phyloP scores from a whole-genome alignment of 192 early-diverging fungal genomes.

The Diversispora epigaea region DNA sequence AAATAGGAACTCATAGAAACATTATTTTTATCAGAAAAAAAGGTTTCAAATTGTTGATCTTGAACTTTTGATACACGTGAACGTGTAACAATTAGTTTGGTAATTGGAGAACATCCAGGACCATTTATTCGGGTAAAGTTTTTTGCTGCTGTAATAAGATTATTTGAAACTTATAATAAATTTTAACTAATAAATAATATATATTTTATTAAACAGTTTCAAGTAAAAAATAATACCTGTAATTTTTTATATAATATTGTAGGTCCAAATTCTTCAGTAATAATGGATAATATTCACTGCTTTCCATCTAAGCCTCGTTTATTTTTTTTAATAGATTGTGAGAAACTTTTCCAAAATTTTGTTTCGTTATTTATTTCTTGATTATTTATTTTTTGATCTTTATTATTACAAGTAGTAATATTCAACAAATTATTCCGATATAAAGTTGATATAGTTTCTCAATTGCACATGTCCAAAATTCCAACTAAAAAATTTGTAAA shows the following conservation, averaged over 20 bases:
- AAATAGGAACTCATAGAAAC: slow-evolving; percentile 2
- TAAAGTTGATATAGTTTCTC: not conserved
- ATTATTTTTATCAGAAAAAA: slow-evolving; percentile 6
- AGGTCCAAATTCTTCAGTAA: not conserved
- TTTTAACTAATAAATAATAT: too few relatives aligned
- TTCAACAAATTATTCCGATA: not conserved
- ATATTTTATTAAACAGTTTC: too few relatives aligned
- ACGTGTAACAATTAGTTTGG: not conserved
- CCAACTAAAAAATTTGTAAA: not conserved
- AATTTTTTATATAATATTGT: not conserved
- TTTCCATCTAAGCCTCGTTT: not conserved
- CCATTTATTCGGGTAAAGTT: not conserved
- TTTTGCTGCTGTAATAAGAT: not conserved
- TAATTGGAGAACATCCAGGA: not conserved
- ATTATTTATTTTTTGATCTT: too few relatives aligned
- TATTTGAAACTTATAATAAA: not conserved
- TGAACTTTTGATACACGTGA: not conserved
- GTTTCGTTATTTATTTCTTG: too few relatives aligned
- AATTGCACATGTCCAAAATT: slow-evolving; percentile 7
- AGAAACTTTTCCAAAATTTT: slow-evolving; percentile 9
- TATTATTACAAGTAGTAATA: too few relatives aligned
- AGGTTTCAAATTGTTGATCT: not conserved
- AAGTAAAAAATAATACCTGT: not conserved
- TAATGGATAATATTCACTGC: slow-evolving; percentile 2
- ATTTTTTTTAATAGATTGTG: not conserved